Evolutionary conservation across 1,139 yeast species (phyloP).

Genomic region (Sugiyamaella neomexicana): DNA sequence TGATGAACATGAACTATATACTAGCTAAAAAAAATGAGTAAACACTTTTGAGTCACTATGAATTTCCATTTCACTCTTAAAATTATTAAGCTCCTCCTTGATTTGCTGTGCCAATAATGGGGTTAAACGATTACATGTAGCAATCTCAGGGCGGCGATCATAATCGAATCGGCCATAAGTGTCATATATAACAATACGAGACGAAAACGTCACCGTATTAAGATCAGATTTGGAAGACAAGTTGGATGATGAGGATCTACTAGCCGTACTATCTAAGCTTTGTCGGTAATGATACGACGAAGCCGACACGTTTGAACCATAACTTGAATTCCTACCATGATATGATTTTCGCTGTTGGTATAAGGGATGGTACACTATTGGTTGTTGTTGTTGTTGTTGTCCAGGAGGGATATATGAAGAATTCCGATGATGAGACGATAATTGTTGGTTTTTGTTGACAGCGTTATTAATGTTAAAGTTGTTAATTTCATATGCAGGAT

Average conservation of each 20-base stretch:
- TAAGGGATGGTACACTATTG: slow-evolving; percentile 26
- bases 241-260: slow-evolving; percentile 11
- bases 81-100: slow-evolving; percentile 76
- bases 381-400: slow-evolving; percentile 8
- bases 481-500: slow-evolving; percentile 16
- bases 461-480: slow-evolving; percentile 15
- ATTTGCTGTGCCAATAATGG: slow-evolving; percentile 86
- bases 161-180: slow-evolving; percentile 84
- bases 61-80: slow-evolving; percentile 71
- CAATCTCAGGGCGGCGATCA: slow-evolving; percentile 90
- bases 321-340: slow-evolving; percentile 20
- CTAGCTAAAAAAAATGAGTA: slow-evolving; percentile 70
- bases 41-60: slow-evolving; percentile 75
- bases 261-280: slow-evolving; percentile 19
- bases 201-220: slow-evolving; percentile 66
- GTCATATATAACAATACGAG: slow-evolving; percentile 80
- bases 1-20: slow-evolving; percentile 1
- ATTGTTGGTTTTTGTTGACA: slow-evolving; percentile 3
- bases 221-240: slow-evolving; percentile 9
- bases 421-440: slow-evolving; percentile 14
- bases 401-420: slow-evolving; percentile 6
- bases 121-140: slow-evolving; percentile 90
- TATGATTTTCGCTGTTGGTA: slow-evolving; percentile 28
- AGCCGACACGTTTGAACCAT: slow-evolving; percentile 23
- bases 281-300: slow-evolving; percentile 19